Evolutionary conservation across 106 monocot species (phyloP), one percentile per base, ranked within the genome.

Genomic region (Platanthera zijinensis): DNA sequence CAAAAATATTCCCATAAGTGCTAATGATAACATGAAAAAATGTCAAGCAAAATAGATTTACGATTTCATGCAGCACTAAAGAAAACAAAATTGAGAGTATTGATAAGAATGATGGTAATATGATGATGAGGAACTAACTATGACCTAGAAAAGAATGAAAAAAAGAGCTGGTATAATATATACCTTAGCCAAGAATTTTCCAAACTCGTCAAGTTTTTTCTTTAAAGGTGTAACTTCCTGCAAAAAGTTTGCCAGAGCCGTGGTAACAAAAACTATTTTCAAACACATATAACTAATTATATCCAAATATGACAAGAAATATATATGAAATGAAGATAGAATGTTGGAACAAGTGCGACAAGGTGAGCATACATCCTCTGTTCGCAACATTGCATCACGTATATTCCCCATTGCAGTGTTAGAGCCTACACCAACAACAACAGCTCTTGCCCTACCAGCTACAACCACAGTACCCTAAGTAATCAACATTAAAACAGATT

Each of bases 141-240:
- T n/a, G n/a, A 61, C 21, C 59, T 19, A 61, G 21, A 18, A 39
- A 32, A 30, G 51, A 72, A 45, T 9, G 10, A 57, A 7, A 30
- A 39, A 14, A 75, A 53, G 17, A 51, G 30, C 32, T 32, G 56
- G 69, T 17, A 8, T 5, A 11, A 25, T 61, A 25, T 61, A 57
- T 82, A 99, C 99, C 94, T 99, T 99, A 48, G 99, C 94, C 77
- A 99, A 74, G 88, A 99, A 99, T 51, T 92, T 94, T 59, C 99
- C 92, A 80, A 99, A 99, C 80, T 99, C 99, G 87, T 99, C 99
- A 82, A 99, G 99, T 71, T 99, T 99, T 85, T 99, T 99, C 84
- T 99, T 99, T 81, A 99, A 85, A 25, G 99, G 99, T 54, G 99
- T 99, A 52, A 73, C 82, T 83, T 99, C 99, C 99, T 99, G 88